Evolutionary conservation across 106 monocot genomes (phyloP).

Genomic region (Posidonia australis): DNA sequence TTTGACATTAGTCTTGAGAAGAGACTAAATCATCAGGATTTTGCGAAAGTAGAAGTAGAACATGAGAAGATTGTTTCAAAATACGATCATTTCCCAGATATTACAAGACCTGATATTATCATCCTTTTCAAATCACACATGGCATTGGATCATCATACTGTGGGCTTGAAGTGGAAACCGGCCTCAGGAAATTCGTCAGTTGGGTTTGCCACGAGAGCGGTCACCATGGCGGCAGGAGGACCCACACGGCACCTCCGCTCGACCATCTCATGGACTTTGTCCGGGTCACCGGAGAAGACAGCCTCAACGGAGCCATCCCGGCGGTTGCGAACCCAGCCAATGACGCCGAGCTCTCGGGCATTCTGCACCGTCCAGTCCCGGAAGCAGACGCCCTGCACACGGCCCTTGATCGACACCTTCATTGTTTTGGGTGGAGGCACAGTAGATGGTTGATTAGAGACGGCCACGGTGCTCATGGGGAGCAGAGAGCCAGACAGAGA

Average conservation of each 20-base stretch:
- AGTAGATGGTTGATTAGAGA: not conserved
- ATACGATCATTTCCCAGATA: too few species aligned
- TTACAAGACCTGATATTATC: too few species aligned
- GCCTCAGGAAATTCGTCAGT: not conserved
- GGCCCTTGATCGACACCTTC: conserved; percentile 62
- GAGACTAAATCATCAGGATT: too few species aligned
- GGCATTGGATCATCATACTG: not conserved
- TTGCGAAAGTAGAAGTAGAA: too few species aligned
- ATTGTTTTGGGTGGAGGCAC: not conserved
- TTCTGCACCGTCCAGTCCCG: conserved; percentile 77
- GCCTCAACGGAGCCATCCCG: conserved; percentile 81
- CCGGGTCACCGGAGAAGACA: conserved; percentile 62
- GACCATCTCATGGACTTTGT: conserved; percentile 61
- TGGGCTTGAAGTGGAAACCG: conserved; percentile 2
- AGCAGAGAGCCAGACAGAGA: too few species aligned
- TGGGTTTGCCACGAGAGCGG: conserved; percentile 18
- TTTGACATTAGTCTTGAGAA: too few species aligned
- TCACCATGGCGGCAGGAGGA: conserved; percentile 54
- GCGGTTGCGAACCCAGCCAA: conserved; percentile 88
- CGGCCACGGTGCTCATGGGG: not conserved
- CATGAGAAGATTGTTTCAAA: too few species aligned
- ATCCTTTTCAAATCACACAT: too few species aligned
- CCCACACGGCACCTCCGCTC: conserved; percentile 52
- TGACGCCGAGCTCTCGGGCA: conserved; percentile 51
- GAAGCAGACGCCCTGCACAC: conserved; percentile 75